phyloP scores from a whole-genome alignment of 805 yeast species.

The Wickerhamomyces alni region DNA sequence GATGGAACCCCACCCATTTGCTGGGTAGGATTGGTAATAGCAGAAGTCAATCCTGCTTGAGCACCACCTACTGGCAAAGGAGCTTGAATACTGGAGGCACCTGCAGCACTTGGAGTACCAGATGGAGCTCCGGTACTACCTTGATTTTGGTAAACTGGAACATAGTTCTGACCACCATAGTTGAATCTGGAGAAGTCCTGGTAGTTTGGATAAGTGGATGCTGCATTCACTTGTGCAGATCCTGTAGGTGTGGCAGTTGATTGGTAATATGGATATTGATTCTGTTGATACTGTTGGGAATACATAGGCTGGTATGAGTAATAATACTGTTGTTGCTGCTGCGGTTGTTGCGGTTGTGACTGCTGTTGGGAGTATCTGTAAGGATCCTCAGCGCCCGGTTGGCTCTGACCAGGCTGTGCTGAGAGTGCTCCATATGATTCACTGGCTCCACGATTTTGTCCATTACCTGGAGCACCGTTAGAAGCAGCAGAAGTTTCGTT shows the following conservation, averaged over 20 bases:
- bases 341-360: conserved; percentile 4
- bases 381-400: conserved; percentile 6
- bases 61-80: conserved; percentile 14
- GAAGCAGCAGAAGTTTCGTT: not conserved
- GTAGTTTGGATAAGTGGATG: conserved; percentile 14
- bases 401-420: conserved; percentile 4
- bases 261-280: conserved; percentile 22
- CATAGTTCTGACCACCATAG: conserved; percentile 18
- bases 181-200: conserved; percentile 19
- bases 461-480: too few relatives aligned
- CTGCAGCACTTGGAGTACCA: conserved; percentile 3
- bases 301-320: conserved; percentile 11
- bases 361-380: conserved; percentile 12
- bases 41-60: conserved; percentile 2
- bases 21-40: conserved; percentile 3
- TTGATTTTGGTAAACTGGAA: conserved; percentile 18
- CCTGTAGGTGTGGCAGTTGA: conserved; percentile 4
- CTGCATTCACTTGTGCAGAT: conserved; percentile 4
- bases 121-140: conserved; percentile 1
- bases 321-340: conserved; percentile 8
- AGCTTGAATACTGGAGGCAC: conserved; percentile 13
- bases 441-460: too few relatives aligned
- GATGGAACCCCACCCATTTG: conserved; percentile 5
- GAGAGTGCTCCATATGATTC: too few relatives aligned
- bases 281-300: conserved; percentile 9